These are phyloP conservation scores for Leccinum pachyderme DNA, from an alignment of 1,284 basidiomycete species.

Conservation along the genomic window DNA sequence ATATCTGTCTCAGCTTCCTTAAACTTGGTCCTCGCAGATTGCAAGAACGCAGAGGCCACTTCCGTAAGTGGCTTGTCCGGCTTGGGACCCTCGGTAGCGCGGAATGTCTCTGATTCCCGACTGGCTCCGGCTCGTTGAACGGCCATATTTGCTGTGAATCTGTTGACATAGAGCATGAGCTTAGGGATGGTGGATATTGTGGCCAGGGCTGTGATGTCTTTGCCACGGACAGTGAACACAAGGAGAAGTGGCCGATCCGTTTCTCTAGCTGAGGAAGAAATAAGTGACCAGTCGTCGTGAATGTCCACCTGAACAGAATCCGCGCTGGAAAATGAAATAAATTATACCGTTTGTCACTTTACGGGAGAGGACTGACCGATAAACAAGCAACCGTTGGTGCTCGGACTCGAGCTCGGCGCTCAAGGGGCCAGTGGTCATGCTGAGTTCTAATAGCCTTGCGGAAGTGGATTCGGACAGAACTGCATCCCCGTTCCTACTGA, in stretches of 20 bases:
- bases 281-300: constrained; percentile 78
- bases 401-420: constrained; percentile 73
- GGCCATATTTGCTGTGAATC: constrained; percentile 70
- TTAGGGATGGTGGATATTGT: constrained; percentile 76
- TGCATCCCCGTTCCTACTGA: constrained; percentile 50
- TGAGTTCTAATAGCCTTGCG: constrained; percentile 66
- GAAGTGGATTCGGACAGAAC: constrained; percentile 33
- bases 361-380: constrained; percentile 54
- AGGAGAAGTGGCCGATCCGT: constrained; percentile 64
- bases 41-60: constrained; percentile 80
- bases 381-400: constrained; percentile 72
- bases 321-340: constrained; percentile 47
- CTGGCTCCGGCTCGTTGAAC: constrained; percentile 72
- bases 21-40: constrained; percentile 66
- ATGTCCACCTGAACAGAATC: constrained; percentile 76
- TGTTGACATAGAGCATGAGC: constrained; percentile 67
- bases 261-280: constrained; percentile 39
- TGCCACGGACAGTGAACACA: constrained; percentile 73
- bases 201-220: constrained; percentile 66
- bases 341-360: not conserved
- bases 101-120: constrained; percentile 70
- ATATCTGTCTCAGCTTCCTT: constrained; percentile 60
- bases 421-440: constrained; percentile 73
- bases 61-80: constrained; percentile 78
- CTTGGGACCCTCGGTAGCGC: constrained; percentile 59